phyloP scores from a whole-genome alignment of 345 rosid species.

The Eutrema japonicum region DNA sequence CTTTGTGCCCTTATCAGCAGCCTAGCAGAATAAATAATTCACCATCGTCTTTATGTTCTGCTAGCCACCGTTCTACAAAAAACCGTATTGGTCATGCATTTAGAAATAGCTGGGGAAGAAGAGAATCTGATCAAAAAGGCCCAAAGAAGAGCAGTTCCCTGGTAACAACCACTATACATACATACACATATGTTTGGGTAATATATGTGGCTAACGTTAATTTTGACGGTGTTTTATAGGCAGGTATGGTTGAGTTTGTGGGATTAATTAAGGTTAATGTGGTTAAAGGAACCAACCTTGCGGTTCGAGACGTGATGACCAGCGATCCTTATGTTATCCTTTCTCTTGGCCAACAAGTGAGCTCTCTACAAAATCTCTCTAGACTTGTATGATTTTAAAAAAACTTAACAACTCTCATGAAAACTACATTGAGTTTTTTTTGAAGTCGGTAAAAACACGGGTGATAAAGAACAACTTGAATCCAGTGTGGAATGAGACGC shows the following conservation, averaged over 20 bases:
- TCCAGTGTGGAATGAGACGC: slow-evolving; percentile 97
- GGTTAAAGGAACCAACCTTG: slow-evolving; percentile 94
- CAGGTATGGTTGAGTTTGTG: slow-evolving; percentile 95
- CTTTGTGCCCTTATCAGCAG: slow-evolving; percentile 50
- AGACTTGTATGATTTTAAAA: neutral
- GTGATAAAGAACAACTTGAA: slow-evolving; percentile 95
- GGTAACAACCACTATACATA: slow-evolving; percentile 50
- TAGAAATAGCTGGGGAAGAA: slow-evolving; percentile 91
- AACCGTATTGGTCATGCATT: slow-evolving; percentile 78
- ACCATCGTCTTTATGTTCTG: slow-evolving; percentile 46
- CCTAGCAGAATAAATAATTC: slow-evolving; percentile 30
- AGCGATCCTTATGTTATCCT: slow-evolving; percentile 97
- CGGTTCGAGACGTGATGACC: slow-evolving; percentile 79
- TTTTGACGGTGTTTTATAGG: slow-evolving; percentile 57
- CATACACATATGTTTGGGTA: slow-evolving; percentile 2
- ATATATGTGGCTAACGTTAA: neutral
- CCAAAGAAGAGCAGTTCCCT: slow-evolving; percentile 68
- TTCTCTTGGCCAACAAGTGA: slow-evolving; percentile 84
- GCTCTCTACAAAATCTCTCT: slow-evolving; percentile 38
- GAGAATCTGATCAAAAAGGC: slow-evolving; percentile 62
- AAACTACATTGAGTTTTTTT: neutral
- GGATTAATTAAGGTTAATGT: slow-evolving; percentile 96
- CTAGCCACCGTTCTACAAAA: slow-evolving; percentile 47
- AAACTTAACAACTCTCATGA: slow-evolving; percentile 17
- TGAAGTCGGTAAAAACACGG: slow-evolving; percentile 86